A percentile compares a stretch with the other conserved stretches of the same genome.
Conservation (phyloP, 192 early-diverging fungal species). For the Umbelopsis vinacea region DNA sequence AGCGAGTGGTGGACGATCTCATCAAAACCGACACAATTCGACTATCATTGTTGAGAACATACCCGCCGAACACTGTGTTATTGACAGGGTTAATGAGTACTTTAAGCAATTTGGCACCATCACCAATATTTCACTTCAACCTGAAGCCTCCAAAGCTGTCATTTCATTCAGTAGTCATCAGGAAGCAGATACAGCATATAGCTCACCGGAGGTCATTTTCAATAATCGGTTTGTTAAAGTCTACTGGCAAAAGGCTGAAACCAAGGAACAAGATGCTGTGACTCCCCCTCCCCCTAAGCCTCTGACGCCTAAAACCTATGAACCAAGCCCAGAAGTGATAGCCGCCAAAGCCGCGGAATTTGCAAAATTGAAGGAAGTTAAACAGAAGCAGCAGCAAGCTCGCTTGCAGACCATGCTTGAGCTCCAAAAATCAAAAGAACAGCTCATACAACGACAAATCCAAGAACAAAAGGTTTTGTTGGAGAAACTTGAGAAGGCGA, state of each 20-base stretch:
- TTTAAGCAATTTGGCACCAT: slow-evolving; percentile 81
- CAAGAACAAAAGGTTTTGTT: slow-evolving; percentile 66
- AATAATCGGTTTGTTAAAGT: slow-evolving; percentile 87
- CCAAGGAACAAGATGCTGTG: slow-evolving; percentile 34
- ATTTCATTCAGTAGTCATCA: slow-evolving; percentile 62
- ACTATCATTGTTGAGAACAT: slow-evolving; percentile 78
- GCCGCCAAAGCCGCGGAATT: slow-evolving; percentile 50
- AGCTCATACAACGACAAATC: slow-evolving; percentile 62
- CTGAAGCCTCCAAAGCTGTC: slow-evolving; percentile 55
- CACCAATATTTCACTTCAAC: slow-evolving; percentile 71
- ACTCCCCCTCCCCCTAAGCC: slow-evolving; percentile 12
- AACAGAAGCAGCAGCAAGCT: slow-evolving; percentile 55
- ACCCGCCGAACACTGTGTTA: slow-evolving; percentile 64
- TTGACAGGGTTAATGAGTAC: slow-evolving; percentile 76
- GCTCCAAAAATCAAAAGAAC: slow-evolving; percentile 61
- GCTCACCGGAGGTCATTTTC: slow-evolving; percentile 79
- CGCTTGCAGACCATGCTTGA: slow-evolving; percentile 54
- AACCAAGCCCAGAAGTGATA: slow-evolving; percentile 45
- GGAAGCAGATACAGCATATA: slow-evolving; percentile 74
- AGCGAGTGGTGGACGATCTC: slow-evolving; percentile 21
- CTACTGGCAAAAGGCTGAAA: slow-evolving; percentile 69
- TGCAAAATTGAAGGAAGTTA: slow-evolving; percentile 49
- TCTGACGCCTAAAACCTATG: slow-evolving; percentile 31
- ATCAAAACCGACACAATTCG: slow-evolving; percentile 41
- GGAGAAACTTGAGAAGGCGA: slow-evolving; percentile 59